Evolutionary conservation across 345 rosid genomes (phyloP), one percentile per base, ranked within the genome.

Genomic region (Triadica sebifera): DNA sequence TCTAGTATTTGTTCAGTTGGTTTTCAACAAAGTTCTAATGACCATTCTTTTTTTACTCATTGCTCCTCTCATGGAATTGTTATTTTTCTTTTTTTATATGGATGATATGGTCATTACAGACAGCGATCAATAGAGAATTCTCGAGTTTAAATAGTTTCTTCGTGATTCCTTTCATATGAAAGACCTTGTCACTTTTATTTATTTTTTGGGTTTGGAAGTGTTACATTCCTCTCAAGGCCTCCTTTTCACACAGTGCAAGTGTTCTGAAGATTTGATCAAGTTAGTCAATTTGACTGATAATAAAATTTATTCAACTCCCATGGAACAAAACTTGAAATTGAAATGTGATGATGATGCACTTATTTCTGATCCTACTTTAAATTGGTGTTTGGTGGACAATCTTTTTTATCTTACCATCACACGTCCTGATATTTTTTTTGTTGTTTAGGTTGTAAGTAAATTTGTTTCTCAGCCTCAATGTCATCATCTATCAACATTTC

Each of bases 381-480:
- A 61, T 49, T 15, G 56, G 22, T 22, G 25, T 0, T 25, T 59
- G 3, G 74, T 58, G 6, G 74, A 66, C 0, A 71, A 55, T 11
- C 43, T 46, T 7, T 45, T 71, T 38, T 71, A 68, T 68, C 72
- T 68, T 34, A 50, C 43, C 19, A 68, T 16, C 19, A 68, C 43
- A 10, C 9, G 45, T 29, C 34, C 34, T 29, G 34, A 51, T 37
- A 68, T 68, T 7, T 68, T 59, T 0, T 68, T 68, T 34, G 29
- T 4, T 50, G 47, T 51, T 0, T 16, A 68, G 22, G 72, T 68
- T 68, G 59, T 68, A 3, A 51, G 46, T 68, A 16, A 68, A 4
- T 51, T 68, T 68, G 46, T 68, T 17, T 51, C 25, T 51, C 45
- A 68, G 10, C 57, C 59, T 15, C 3, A 8, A 9, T 0, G 4